Evolutionary conservation across 192 early-diverging fungal species (phyloP).

Genomic region (Coemansia sp.): DNA sequence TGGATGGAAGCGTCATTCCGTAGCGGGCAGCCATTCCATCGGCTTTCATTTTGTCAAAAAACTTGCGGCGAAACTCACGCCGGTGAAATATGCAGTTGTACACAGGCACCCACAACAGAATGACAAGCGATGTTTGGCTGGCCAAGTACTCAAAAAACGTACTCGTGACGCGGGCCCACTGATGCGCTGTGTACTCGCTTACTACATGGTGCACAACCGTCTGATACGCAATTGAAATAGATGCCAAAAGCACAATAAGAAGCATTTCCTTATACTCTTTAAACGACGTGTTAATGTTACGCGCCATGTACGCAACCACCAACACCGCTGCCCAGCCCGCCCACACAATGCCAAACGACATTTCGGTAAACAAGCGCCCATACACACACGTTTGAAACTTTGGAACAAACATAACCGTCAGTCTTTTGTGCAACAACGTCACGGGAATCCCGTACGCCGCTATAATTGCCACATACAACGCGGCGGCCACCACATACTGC

Average conservation of each 20-base stretch:
- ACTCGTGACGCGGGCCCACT: conserved; percentile 29
- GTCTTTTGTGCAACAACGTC: conserved; percentile 14
- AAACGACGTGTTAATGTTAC: conserved; percentile 52
- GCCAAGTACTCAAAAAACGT: conserved; percentile 23
- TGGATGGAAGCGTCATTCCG: conserved; percentile 1
- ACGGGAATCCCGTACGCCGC: conserved; percentile 24
- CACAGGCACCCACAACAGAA: conserved; percentile 22
- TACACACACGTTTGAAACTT: conserved; percentile 19
- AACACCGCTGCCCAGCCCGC: conserved; percentile 21
- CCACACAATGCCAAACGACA: conserved; percentile 46
- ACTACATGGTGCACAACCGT: conserved; percentile 35
- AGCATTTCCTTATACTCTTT: conserved; percentile 51
- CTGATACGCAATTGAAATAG: conserved; percentile 20
- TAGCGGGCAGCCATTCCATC: conserved; percentile 43
- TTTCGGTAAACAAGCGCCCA: conserved; percentile 21
- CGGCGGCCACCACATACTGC: conserved; percentile 5
- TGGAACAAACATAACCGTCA: conserved; percentile 15
- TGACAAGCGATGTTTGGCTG: conserved; percentile 27
- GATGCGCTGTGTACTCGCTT: conserved; percentile 17
- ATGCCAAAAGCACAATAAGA: conserved; percentile 17
- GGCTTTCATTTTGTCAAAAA: conserved; percentile 40
- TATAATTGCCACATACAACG: conserved; percentile 8
- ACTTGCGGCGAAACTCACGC: conserved; percentile 17
- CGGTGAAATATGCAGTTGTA: conserved; percentile 48
- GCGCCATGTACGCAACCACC: conserved; percentile 19